phyloP scores from a whole-genome alignment of 208 protist species.

The Trypanosoma boissoni region DNA sequence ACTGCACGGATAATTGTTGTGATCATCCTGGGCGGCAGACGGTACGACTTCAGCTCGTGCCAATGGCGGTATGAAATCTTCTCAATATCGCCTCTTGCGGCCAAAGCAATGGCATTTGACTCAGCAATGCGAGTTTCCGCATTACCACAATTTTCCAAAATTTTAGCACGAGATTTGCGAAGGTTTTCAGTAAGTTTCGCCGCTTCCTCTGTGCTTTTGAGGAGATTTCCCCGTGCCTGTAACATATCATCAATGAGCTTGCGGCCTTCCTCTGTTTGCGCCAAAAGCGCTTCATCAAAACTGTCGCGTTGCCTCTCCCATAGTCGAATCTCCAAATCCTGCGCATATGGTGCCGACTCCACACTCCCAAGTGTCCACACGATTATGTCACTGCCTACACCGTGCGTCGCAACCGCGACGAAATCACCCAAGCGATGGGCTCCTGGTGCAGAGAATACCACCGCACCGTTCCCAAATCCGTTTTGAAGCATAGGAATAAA shows the following conservation, averaged over 20 bases:
- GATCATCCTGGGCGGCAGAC: slow-evolving; percentile 78
- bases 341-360: slow-evolving; percentile 58
- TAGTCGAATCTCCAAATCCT: slow-evolving; percentile 70
- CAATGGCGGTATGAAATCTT: slow-evolving; percentile 75
- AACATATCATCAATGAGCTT: slow-evolving; percentile 51
- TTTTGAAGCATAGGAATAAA: slow-evolving; percentile 2
- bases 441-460: no score
- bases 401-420: slow-evolving; percentile 59
- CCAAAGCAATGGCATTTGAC: slow-evolving; percentile 49
- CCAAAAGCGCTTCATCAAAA: slow-evolving; percentile 42
- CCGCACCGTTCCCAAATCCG: no score
- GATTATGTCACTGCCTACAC: slow-evolving; percentile 46
- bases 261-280: slow-evolving; percentile 39
- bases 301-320: slow-evolving; percentile 56
- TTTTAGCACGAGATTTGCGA: slow-evolving; percentile 43
- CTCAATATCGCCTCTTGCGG: slow-evolving; percentile 70
- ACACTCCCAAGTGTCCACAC: slow-evolving; percentile 82
- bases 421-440: slow-evolving; percentile 73
- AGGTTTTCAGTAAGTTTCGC: slow-evolving; percentile 61
- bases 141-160: slow-evolving; percentile 55
- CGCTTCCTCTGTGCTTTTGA: slow-evolving; percentile 58
- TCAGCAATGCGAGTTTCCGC: slow-evolving; percentile 64
- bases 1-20: slow-evolving; percentile 72
- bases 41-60: slow-evolving; percentile 89
- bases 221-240: slow-evolving; percentile 49